Percentiles rank a stretch among this genome's conserved stretches.
phyloP scores from a whole-genome alignment of 768 basidiomycete species.

The Russula sp. region DNA sequence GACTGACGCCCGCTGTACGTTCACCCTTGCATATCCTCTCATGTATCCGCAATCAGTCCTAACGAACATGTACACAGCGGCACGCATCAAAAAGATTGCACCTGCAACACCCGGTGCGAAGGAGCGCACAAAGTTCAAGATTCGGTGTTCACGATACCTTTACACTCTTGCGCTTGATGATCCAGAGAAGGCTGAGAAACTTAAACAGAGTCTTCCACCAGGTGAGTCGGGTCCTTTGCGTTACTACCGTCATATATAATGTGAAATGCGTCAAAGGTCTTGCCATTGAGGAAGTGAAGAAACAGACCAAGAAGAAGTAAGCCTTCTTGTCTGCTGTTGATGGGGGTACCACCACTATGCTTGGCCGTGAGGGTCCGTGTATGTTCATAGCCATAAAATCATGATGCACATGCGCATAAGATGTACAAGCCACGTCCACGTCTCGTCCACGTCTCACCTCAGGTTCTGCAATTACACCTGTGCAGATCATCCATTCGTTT shows the following conservation, averaged over 20 bases:
- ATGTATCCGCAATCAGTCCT: conserved; percentile 1
- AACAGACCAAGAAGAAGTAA: conserved; percentile 69
- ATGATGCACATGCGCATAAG: conserved; percentile 21
- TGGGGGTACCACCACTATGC: not conserved
- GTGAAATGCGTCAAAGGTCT: conserved; percentile 49
- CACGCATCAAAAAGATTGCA: conserved; percentile 94
- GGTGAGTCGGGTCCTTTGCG: conserved; percentile 51
- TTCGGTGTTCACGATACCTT: conserved; percentile 92
- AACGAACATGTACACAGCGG: conserved; percentile 54
- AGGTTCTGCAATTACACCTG: not conserved
- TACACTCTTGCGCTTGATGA: conserved; percentile 98
- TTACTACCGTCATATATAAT: not conserved
- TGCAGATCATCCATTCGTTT: conserved; percentile 14
- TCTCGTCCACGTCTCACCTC: conserved; percentile 4
- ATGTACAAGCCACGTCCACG: conserved; percentile 1
- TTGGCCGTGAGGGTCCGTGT: conserved; percentile 1
- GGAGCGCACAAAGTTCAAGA: conserved; percentile 95
- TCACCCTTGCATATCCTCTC: conserved; percentile 31
- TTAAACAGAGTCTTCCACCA: conserved; percentile 91
- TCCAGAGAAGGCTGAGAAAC: conserved; percentile 97
- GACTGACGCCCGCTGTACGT: conserved; percentile 95
- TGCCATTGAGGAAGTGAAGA: conserved; percentile 66
- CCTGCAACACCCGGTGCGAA: conserved; percentile 66
- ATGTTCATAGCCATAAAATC: conserved; percentile 22
- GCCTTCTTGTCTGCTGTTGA: conserved; percentile 11